Conservation (phyloP, 2,329 filamentous ascomycete species). For the Botrytis fabae region DNA sequence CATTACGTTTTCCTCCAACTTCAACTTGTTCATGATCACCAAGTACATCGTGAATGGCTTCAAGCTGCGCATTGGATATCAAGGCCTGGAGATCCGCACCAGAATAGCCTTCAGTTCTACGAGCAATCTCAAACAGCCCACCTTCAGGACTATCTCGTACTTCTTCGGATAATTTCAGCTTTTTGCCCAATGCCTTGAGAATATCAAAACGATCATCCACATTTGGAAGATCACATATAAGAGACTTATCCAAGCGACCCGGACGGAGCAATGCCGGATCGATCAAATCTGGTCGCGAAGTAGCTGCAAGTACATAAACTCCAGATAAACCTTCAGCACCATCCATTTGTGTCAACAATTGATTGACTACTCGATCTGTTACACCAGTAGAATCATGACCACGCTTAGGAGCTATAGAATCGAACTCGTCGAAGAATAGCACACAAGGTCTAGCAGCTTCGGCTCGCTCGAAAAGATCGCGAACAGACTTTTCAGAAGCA, state of each 20-base stretch:
- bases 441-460: slow-evolving; percentile 90
- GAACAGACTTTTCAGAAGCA: slow-evolving; percentile 92
- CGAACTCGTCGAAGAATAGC: slow-evolving; percentile 98
- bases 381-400: slow-evolving; percentile 97
- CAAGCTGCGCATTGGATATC: slow-evolving; percentile 93
- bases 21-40: slow-evolving; percentile 55
- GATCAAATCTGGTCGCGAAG: slow-evolving; percentile 88
- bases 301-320: slow-evolving; percentile 95
- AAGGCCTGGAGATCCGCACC: slow-evolving; percentile 94
- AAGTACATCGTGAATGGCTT: slow-evolving; percentile 93
- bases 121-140: slow-evolving; percentile 63
- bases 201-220: slow-evolving; percentile 85
- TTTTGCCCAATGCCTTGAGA: slow-evolving; percentile 76
- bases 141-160: slow-evolving; percentile 45
- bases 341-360: slow-evolving; percentile 98
- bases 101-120: slow-evolving; percentile 82
- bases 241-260: slow-evolving; percentile 86
- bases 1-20: slow-evolving; percentile 33
- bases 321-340: slow-evolving; percentile 92
- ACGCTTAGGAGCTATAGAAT: slow-evolving; percentile 94
- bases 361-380: slow-evolving; percentile 98
- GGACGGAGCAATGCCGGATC: slow-evolving; percentile 91
- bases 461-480: slow-evolving; percentile 91
- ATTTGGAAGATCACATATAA: slow-evolving; percentile 86
- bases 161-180: slow-evolving; percentile 71